These are phyloP conservation scores for Paramecium octaurelia DNA, from an alignment of 73 alveolate species.

Conservation along the genomic window DNA sequence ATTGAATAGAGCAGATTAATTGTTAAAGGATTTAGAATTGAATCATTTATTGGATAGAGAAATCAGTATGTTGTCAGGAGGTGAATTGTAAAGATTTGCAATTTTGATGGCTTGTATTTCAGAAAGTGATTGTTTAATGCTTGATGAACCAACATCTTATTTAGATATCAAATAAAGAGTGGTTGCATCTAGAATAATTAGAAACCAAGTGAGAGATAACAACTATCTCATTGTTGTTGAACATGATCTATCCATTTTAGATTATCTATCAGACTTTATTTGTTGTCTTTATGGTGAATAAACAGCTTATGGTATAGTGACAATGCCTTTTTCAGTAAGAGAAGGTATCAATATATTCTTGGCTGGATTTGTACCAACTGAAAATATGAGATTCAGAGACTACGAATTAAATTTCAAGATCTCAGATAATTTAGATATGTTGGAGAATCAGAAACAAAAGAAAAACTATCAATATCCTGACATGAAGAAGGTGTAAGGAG, in stretches of 20 bases:
- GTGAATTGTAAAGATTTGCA: constrained; percentile 98
- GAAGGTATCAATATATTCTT: constrained; percentile 99
- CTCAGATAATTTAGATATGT: constrained; percentile 76
- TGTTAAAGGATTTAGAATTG: constrained; percentile 72
- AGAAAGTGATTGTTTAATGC: constrained; percentile 96
- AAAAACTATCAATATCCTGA: no score
- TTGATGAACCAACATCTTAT: constrained; percentile 99
- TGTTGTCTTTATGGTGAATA: constrained; percentile 99
- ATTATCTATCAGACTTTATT: constrained; percentile 97
- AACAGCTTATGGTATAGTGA: constrained; percentile 99
- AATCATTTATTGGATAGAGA: constrained; percentile 91
- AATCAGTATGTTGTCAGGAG: constrained; percentile 95
- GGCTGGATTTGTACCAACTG: constrained; percentile 99
- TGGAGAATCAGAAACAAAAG: no score
- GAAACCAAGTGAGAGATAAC: constrained; percentile 81
- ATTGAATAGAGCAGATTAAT: constrained; percentile 67
- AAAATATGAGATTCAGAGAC: constrained; percentile 98
- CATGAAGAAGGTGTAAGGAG: no score
- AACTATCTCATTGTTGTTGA: constrained; percentile 93
- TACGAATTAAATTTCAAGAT: constrained; percentile 92
- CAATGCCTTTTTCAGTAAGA: constrained; percentile 99
- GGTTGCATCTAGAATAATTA: constrained; percentile 91
- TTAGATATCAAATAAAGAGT: constrained; percentile 97
- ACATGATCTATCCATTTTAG: constrained; percentile 98
- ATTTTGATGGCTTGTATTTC: constrained; percentile 95